Percentiles rank a stretch among this genome's conserved stretches.
phyloP scores from a whole-genome alignment of 495 filamentous ascomycete genomes.

The Haplographium delicatum region DNA sequence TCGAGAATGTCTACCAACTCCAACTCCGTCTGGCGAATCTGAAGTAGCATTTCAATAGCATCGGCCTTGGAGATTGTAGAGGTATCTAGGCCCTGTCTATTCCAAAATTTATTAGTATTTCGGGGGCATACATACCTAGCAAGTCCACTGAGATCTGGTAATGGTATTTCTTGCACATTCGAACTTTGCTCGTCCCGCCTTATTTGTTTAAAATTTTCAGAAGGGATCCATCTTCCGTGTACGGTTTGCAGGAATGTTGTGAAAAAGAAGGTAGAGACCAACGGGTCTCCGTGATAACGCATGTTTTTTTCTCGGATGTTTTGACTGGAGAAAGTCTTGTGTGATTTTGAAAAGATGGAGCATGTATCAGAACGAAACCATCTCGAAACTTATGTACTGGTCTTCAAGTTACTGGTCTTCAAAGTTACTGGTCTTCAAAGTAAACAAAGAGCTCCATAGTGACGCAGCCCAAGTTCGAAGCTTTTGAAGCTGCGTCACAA shows the following conservation, averaged over 20 bases:
- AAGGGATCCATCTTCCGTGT: background rate
- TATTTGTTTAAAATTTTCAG: background rate
- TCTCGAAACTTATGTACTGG: background rate
- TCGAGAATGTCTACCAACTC: too few species aligned
- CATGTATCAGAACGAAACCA: background rate
- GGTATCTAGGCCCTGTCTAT: background rate
- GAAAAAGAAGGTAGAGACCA: background rate
- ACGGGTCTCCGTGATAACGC: background rate
- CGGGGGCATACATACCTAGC: conserved; percentile 7
- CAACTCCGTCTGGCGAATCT: background rate
- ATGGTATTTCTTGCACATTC: background rate
- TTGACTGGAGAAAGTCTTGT: background rate
- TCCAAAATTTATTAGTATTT: background rate
- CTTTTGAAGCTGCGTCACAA: background rate
- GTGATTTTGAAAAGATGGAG: background rate
- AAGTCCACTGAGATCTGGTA: background rate
- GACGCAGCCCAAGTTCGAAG: conserved; percentile 3
- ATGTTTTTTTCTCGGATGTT: background rate
- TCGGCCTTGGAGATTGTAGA: background rate
- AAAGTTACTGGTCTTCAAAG: background rate
- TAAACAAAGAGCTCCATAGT: background rate
- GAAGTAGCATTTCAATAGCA: background rate
- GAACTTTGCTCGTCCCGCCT: background rate
- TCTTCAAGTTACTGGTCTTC: too few species aligned
- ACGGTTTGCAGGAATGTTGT: background rate